Conservation (phyloP, 2,329 filamentous ascomycete genomes). For the Stachybotrys chlorohalonatus region DNA sequence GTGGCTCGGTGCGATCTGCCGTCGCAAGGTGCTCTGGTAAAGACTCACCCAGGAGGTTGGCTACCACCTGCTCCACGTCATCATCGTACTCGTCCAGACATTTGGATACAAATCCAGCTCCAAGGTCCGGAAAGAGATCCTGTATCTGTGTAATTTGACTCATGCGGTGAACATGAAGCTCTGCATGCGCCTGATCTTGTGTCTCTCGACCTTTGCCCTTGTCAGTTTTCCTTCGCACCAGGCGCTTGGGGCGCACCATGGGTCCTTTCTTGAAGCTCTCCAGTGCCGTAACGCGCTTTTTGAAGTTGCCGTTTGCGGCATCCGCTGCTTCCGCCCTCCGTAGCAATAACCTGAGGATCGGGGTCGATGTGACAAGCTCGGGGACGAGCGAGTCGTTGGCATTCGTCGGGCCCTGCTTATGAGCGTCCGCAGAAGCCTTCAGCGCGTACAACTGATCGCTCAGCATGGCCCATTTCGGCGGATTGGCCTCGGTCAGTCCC, state of each 20-base stretch:
- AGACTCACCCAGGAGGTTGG: slow-evolving; percentile 71
- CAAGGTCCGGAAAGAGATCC: slow-evolving; percentile 83
- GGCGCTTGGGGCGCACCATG: slow-evolving; percentile 40
- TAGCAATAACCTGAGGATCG: slow-evolving; percentile 57
- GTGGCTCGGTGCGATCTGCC: slow-evolving; percentile 54
- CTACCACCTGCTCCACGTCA: slow-evolving; percentile 69
- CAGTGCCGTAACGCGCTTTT: slow-evolving; percentile 52
- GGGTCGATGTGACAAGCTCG: slow-evolving; percentile 73
- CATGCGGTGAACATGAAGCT: slow-evolving; percentile 71
- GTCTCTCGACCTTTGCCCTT: slow-evolving; percentile 53
- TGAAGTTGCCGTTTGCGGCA: slow-evolving; percentile 44
- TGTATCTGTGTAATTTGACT: slow-evolving; percentile 84
- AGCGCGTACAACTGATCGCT: slow-evolving; percentile 78
- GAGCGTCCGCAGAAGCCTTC: slow-evolving; percentile 60
- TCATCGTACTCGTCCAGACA: slow-evolving; percentile 73
- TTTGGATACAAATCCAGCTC: slow-evolving; percentile 70
- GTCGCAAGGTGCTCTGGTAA: slow-evolving; percentile 59
- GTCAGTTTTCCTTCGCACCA: slow-evolving; percentile 45
- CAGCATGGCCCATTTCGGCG: slow-evolving; percentile 64
- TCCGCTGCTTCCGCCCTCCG: slow-evolving; percentile 40
- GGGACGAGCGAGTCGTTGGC: slow-evolving; percentile 66
- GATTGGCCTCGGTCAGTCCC: slow-evolving; percentile 57
- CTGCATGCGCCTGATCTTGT: slow-evolving; percentile 26
- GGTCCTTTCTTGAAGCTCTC: slow-evolving; percentile 50
- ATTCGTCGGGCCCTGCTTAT: slow-evolving; percentile 45